Evolutionary conservation across 768 basidiomycete species (phyloP).

Genomic region (Russula earlei): DNA sequence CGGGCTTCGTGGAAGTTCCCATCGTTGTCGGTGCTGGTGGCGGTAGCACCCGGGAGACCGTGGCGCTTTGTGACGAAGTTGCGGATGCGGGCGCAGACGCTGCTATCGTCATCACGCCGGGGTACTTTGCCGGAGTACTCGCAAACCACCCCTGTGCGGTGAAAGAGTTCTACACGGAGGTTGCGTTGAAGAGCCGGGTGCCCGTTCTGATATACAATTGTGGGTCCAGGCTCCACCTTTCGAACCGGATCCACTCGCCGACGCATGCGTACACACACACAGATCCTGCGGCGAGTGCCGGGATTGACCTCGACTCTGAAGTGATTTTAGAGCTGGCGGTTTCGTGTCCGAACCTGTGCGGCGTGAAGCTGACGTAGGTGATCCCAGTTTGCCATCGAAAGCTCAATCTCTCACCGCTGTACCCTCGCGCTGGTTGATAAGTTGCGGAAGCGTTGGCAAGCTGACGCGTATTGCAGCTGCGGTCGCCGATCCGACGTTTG

Average conservation of each 20-base stretch:
- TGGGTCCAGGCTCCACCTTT: conserved; percentile 29
- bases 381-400: neutral
- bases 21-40: conserved; percentile 79
- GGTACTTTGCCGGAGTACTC: conserved; percentile 78
- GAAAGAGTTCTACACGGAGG: conserved; percentile 70
- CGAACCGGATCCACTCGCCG: neutral
- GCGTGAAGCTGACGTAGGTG: conserved; percentile 83
- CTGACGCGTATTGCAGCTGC: conserved; percentile 72
- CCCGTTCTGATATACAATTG: conserved; percentile 88
- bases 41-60: conserved; percentile 74
- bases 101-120: conserved; percentile 75
- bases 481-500: conserved; percentile 50
- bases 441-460: conserved; percentile 89
- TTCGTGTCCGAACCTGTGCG: conserved; percentile 68
- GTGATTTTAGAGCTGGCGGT: conserved; percentile 70
- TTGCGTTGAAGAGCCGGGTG: conserved; percentile 71
- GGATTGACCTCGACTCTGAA: conserved; percentile 88
- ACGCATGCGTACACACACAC: conserved; percentile 4
- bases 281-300: conserved; percentile 84
- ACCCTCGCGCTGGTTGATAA: conserved; percentile 23
- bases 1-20: conserved; percentile 48
- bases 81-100: conserved; percentile 82
- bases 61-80: conserved; percentile 65
- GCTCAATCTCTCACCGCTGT: conserved; percentile 2
- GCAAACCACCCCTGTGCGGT: conserved; percentile 52